phyloP scores from a whole-genome alignment of 2,329 filamentous ascomycete genomes.

The Cladophialophora exuberans region DNA sequence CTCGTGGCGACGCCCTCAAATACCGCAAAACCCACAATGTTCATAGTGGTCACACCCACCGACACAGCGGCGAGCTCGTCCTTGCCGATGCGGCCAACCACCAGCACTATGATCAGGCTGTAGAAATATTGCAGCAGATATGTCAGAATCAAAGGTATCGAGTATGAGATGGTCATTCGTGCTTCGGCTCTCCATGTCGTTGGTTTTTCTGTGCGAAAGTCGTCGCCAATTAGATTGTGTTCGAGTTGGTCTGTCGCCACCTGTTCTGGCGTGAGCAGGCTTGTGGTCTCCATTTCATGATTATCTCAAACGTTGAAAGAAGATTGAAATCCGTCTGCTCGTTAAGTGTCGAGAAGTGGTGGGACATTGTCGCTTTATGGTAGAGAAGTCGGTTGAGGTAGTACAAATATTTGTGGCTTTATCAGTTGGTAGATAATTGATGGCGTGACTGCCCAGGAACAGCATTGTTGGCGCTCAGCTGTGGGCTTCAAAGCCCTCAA shows the following conservation, averaged over 20 bases:
- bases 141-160: conserved; percentile 64
- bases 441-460: no score
- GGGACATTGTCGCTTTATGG: no score
- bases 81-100: conserved; percentile 69
- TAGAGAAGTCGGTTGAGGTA: no score
- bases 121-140: conserved; percentile 73
- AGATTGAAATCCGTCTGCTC: no score
- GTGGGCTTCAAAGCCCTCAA: no score
- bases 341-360: no score
- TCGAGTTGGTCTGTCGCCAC: not conserved
- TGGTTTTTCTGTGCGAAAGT: not conserved
- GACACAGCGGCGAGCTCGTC: conserved; percentile 63
- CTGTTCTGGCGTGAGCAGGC: not conserved
- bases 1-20: conserved; percentile 76
- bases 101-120: conserved; percentile 70
- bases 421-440: no score
- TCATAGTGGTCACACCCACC: conserved; percentile 69
- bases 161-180: conserved; percentile 13
- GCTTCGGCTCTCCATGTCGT: conserved; percentile 21
- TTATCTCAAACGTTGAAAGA: no score
- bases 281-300: conserved; percentile 10
- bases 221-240: not conserved
- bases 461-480: no score
- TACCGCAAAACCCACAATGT: conserved; percentile 69
- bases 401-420: no score